Conservation (phyloP, 2,329 filamentous ascomycete genomes). For the Paecilomyces sp. region DNA sequence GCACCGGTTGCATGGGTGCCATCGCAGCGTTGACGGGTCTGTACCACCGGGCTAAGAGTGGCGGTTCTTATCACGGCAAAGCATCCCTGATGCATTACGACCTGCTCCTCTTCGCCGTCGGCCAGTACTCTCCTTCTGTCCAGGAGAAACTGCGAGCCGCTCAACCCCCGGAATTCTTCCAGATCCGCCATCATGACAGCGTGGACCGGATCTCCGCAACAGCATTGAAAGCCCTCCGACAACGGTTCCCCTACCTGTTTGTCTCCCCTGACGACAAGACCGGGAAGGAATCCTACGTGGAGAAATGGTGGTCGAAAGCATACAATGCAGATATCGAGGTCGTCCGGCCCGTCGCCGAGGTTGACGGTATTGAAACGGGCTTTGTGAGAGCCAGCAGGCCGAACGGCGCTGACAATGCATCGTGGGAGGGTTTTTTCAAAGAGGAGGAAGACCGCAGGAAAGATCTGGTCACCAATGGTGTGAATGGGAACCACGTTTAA, state of each 20-base stretch:
- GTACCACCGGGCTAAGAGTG: conserved; percentile 53
- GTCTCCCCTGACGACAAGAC: conserved; percentile 14
- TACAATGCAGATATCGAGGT: conserved; percentile 42
- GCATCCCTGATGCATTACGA: conserved; percentile 63
- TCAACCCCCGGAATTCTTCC: conserved; percentile 48
- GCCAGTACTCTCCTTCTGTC: conserved; percentile 48
- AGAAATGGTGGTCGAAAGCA: conserved; percentile 42
- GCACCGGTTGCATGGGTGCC: conserved; percentile 64
- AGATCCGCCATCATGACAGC: conserved; percentile 53
- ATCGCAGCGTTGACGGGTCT: conserved; percentile 60
- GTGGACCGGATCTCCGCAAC: conserved; percentile 59
- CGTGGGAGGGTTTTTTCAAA: conserved; percentile 34
- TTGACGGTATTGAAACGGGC: conserved; percentile 43
- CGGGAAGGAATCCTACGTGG: conserved; percentile 38
- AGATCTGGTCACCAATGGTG: conserved; percentile 1
- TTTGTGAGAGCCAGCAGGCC: conserved; percentile 44
- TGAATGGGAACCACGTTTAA: conserved; percentile 1
- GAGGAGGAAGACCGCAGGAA: conserved; percentile 20
- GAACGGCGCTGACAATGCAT: conserved; percentile 45
- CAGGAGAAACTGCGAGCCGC: conserved; percentile 45
- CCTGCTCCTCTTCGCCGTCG: conserved; percentile 55
- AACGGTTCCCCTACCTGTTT: conserved; percentile 50
- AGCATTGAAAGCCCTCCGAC: conserved; percentile 49
- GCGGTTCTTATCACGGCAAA: conserved; percentile 60
- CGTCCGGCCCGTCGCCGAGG: conserved; percentile 38